A percentile compares a stretch with the other conserved stretches of the same genome.
Evolutionary conservation across 768 basidiomycete species (phyloP).

Genomic region (Hypholoma sublateritium): DNA sequence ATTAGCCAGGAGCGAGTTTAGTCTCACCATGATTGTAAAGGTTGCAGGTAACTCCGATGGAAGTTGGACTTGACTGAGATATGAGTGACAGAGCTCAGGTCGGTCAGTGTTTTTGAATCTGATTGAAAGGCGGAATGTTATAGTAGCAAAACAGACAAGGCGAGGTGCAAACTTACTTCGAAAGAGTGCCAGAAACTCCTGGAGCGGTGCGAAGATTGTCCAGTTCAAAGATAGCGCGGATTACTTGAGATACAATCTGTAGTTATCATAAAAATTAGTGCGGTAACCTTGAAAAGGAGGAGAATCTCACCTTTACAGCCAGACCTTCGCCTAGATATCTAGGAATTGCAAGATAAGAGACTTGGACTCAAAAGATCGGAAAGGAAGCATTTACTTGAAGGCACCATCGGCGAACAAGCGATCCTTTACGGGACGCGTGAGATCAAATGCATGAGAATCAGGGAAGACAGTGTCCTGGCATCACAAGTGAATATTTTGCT

Average conservation of each 20-base stretch:
- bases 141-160: not conserved
- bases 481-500: not conserved
- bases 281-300: not conserved
- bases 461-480: constrained; percentile 52
- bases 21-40: constrained; percentile 55
- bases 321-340: constrained; percentile 48
- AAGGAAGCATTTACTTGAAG: constrained; percentile 32
- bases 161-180: constrained; percentile 31
- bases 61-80: constrained; percentile 51
- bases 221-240: constrained; percentile 64
- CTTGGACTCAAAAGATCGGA: not conserved
- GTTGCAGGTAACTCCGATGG: constrained; percentile 68
- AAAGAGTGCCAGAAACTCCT: constrained; percentile 63
- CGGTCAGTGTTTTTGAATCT: constrained; percentile 52
- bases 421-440: constrained; percentile 43
- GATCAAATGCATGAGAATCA: constrained; percentile 43
- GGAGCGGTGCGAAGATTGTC: constrained; percentile 65
- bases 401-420: constrained; percentile 48
- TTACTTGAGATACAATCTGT: constrained; percentile 56
- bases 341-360: not conserved
- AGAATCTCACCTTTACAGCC: constrained; percentile 46
- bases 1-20: not conserved
- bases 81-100: constrained; percentile 51
- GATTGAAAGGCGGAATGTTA: not conserved
- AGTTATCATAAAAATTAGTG: not conserved